Percentiles rank a stretch among this genome's conserved stretches.
Conservation (phyloP, 352 stramenopile species). For the Discostella stelligera region DNA sequence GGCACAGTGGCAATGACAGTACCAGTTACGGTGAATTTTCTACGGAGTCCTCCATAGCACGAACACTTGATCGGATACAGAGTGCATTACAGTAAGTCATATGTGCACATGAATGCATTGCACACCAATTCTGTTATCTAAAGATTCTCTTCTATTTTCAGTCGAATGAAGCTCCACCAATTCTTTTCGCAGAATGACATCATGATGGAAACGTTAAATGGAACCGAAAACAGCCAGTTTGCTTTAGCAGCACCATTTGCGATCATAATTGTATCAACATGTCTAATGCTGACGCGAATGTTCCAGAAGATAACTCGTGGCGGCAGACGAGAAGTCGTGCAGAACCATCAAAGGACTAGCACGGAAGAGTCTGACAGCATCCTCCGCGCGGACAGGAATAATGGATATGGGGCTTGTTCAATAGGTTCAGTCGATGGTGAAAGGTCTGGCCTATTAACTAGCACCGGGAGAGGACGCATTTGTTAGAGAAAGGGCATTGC, state of each 20-base stretch:
- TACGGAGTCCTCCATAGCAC: neutral
- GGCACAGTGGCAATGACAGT: neutral
- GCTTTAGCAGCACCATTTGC: neutral
- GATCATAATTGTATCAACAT: neutral
- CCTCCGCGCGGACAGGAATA: neutral
- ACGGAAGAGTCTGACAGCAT: neutral
- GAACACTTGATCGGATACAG: conserved; percentile 5
- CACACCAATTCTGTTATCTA: neutral
- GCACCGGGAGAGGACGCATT: too few species aligned
- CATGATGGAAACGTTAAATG: conserved; percentile 1
- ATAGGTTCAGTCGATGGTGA: too few species aligned
- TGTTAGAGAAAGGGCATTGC: neutral
- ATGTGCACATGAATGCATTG: neutral
- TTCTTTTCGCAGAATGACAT: neutral
- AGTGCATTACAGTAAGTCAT: conserved; percentile 6
- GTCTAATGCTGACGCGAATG: neutral
- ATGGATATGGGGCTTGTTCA: neutral
- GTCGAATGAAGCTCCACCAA: neutral
- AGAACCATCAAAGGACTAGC: neutral
- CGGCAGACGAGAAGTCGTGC: neutral
- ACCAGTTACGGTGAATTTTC: neutral
- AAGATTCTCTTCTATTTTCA: neutral
- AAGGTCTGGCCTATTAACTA: too few species aligned
- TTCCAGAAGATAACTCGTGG: neutral
- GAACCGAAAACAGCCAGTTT: neutral